Evolutionary conservation across 2,329 filamentous ascomycete species (phyloP).

Genomic region (Hypoxylon sp.): DNA sequence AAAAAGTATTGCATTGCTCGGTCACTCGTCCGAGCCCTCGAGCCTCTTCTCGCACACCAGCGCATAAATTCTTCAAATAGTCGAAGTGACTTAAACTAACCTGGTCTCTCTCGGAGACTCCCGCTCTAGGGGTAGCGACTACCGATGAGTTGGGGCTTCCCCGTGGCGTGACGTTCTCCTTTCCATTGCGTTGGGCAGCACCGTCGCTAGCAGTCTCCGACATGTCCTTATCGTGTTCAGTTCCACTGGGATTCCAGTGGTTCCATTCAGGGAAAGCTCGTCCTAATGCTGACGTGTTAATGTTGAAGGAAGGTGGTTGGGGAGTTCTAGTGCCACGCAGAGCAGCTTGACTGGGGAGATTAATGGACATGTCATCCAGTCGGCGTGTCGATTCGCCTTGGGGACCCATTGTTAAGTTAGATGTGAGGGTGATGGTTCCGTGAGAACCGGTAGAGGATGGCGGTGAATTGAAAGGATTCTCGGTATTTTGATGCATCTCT

Average conservation of each 20-base stretch:
- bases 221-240: constrained; percentile 54
- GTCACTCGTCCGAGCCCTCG: not conserved
- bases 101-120: constrained; percentile 22
- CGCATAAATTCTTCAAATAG: not conserved
- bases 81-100: constrained; percentile 29
- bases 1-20: not conserved
- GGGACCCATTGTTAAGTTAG: constrained; percentile 67
- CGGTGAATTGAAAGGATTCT: constrained; percentile 71
- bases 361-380: constrained; percentile 63
- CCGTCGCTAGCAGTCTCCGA: constrained; percentile 50
- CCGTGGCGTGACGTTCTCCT: constrained; percentile 63
- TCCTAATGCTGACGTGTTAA: constrained; percentile 58
- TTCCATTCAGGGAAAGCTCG: constrained; percentile 68
- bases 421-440: constrained; percentile 70
- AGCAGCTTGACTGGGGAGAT: constrained; percentile 45
- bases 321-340: constrained; percentile 40
- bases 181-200: constrained; percentile 55
- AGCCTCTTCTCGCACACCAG: not conserved
- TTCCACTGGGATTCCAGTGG: constrained; percentile 43
- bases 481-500: constrained; percentile 56
- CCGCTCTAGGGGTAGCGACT: constrained; percentile 33
- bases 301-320: constrained; percentile 46
- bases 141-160: constrained; percentile 39
- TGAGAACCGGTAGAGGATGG: constrained; percentile 71
- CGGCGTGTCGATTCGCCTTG: constrained; percentile 69